Percentiles rank a stretch among this genome's conserved stretches.
Conservation (phyloP, 345 rosid species). For the Populus deltoides region DNA sequence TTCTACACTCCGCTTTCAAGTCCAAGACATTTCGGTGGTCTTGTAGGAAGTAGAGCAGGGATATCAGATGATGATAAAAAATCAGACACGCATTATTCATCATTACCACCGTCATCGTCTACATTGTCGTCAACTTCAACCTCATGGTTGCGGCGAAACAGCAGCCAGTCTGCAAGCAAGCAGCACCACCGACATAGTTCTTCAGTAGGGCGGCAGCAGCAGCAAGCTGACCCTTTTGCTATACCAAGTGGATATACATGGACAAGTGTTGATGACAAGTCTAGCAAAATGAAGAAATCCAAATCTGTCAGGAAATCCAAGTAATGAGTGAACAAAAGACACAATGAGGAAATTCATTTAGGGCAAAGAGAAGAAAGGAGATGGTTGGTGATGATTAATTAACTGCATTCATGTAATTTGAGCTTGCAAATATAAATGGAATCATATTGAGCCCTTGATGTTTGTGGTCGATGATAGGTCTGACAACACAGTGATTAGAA, state of each 20-base stretch:
- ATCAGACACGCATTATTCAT: slow-evolving; percentile 33
- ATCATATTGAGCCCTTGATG: too few species aligned
- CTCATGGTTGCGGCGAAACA: slow-evolving; percentile 56
- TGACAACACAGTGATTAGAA: too few species aligned
- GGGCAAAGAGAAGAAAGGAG: not conserved
- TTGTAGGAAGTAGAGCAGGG: slow-evolving; percentile 21
- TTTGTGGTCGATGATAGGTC: too few species aligned
- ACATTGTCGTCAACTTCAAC: slow-evolving; percentile 22
- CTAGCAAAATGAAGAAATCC: slow-evolving; percentile 24
- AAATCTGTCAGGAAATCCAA: slow-evolving; percentile 28
- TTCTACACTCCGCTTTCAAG: slow-evolving; percentile 95
- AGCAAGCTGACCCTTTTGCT: slow-evolving; percentile 62
- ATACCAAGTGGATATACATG: slow-evolving; percentile 82
- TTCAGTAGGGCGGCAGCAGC: slow-evolving; percentile 6
- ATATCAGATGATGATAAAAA: slow-evolving; percentile 39
- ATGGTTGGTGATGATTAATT: not conserved
- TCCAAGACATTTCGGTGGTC: slow-evolving; percentile 44
- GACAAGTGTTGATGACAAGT: slow-evolving; percentile 37
- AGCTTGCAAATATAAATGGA: not conserved
- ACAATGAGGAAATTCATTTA: not conserved
- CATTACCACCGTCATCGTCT: slow-evolving; percentile 10
- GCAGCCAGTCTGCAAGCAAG: slow-evolving; percentile 45
- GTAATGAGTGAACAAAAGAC: not conserved
- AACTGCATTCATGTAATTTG: not conserved
- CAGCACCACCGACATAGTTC: slow-evolving; percentile 33